phyloP scores from a whole-genome alignment of 495 filamentous ascomycete genomes.

The Hyaloscypha finlandica region DNA sequence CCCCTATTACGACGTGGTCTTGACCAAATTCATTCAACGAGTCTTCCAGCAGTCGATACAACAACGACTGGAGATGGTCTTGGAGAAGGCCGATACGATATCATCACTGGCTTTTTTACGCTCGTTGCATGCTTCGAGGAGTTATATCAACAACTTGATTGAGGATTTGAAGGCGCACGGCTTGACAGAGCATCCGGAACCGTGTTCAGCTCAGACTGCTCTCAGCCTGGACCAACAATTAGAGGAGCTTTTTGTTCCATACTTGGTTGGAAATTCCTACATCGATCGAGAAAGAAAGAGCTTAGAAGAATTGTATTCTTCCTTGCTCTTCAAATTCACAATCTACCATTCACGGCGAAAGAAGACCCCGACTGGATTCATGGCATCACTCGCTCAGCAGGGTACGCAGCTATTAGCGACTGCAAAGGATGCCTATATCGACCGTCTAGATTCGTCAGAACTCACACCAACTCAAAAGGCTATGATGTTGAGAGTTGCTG shows the following conservation, averaged over 20 bases:
- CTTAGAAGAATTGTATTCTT: slow-evolving; percentile 89
- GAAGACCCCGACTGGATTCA: slow-evolving; percentile 82
- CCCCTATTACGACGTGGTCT: slow-evolving; percentile 91
- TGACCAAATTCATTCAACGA: slow-evolving; percentile 88
- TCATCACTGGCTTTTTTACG: slow-evolving; percentile 92
- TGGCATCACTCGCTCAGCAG: slow-evolving; percentile 85
- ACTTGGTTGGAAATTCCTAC: slow-evolving; percentile 90
- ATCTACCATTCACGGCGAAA: slow-evolving; percentile 85
- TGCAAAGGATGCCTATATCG: slow-evolving; percentile 82
- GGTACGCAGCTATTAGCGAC: slow-evolving; percentile 79
- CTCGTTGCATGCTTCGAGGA: slow-evolving; percentile 84
- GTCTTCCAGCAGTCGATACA: slow-evolving; percentile 98
- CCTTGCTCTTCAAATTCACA: slow-evolving; percentile 91
- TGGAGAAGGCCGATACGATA: slow-evolving; percentile 88
- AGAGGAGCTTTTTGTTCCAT: slow-evolving; percentile 94
- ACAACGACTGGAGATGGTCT: slow-evolving; percentile 91
- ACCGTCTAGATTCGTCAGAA: slow-evolving; percentile 81
- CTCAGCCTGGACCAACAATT: slow-evolving; percentile 91
- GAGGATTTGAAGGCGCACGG: slow-evolving; percentile 95
- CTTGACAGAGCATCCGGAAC: slow-evolving; percentile 90
- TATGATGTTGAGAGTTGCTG: slow-evolving; percentile 83
- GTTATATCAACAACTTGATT: slow-evolving; percentile 79
- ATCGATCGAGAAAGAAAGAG: slow-evolving; percentile 92
- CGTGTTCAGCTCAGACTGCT: slow-evolving; percentile 82
- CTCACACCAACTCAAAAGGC: slow-evolving; percentile 79